Percentiles rank a stretch among this genome's conserved stretches.
These are phyloP conservation scores for Xylaria hypoxylon DNA, from an alignment of 2,329 filamentous ascomycete species.

Conservation along the genomic window DNA sequence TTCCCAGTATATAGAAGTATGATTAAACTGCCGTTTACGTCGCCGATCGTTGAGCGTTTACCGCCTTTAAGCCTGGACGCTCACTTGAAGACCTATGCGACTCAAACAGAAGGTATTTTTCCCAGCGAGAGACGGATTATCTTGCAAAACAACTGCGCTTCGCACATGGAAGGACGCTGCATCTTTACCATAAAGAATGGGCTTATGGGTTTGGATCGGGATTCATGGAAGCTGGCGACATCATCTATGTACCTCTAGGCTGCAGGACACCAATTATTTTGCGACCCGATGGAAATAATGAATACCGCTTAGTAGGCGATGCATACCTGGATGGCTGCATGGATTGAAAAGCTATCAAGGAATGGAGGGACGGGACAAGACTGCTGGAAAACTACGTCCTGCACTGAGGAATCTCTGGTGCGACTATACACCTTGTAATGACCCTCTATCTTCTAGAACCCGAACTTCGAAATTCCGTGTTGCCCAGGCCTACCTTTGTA, in stretches of 20 bases:
- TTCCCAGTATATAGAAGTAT: conserved; percentile 46
- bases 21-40: conserved; percentile 47
- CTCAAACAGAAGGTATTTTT: conserved; percentile 8
- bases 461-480: no score
- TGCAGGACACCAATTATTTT: conserved; percentile 46
- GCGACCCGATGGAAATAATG: conserved; percentile 29
- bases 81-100: conserved; percentile 29
- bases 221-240: conserved; percentile 48
- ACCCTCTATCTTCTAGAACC: no score
- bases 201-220: conserved; percentile 51
- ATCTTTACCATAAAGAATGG: conserved; percentile 43
- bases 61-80: conserved; percentile 39
- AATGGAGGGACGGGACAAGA: conserved; percentile 2
- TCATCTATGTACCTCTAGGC: conserved; percentile 52
- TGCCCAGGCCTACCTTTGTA: no score
- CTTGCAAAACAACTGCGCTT: conserved; percentile 37
- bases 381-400: neutral
- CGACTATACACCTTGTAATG: no score
- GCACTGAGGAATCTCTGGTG: neutral
- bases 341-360: conserved; percentile 48
- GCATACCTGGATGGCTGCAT: conserved; percentile 53
- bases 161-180: conserved; percentile 43
- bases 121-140: conserved; percentile 27
- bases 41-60: conserved; percentile 36
- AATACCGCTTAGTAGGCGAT: conserved; percentile 51